Evolutionary conservation across 1,139 yeast species (phyloP), one percentile per base, ranked within the genome.

Genomic region (Yamadazyma kanchanaburiensis): DNA sequence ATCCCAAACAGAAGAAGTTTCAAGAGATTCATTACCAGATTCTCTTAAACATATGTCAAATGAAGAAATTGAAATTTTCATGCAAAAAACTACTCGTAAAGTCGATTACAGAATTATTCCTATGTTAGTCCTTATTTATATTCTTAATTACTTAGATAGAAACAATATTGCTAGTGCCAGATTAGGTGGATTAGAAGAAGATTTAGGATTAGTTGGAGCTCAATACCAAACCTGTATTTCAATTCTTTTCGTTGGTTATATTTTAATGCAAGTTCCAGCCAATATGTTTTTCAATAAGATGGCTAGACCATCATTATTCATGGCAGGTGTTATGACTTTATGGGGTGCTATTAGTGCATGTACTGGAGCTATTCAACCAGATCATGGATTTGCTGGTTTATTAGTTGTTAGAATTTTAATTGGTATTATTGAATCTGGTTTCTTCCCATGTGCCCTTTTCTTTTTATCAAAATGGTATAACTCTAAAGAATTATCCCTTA

Each of bases 141-240:
- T 76, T 33, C 55, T 77, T 35, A 70, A 76, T 38, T 74, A 65
- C 43, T 58, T 79, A 36, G 86, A 79, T 51, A 58, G 82, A 42
- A 73, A 75, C 39, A 76, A 75, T 45, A 74, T 78, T 42, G 81
- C 81, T 2, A 69, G 74, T 45, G 84, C 84, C 1, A 61, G 78
- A 40, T 61, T 77, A 16, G 80, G 76, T 33, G 80, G 80, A 4
- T 50, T 78, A 25, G 74, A 66, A 37, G 60, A 55, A 11, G 83
- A 77, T 39, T 51, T 77, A 32, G 58, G 64, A 2, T 59, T 79
- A 33, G 40, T 49, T 3, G 74, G 77, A 2, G 53, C 58, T 27
- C 71, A 77, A 46, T 77, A 73, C 49, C 76, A 76, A 48, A 72
- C 76, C 5, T 62, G 72, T 46, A 67, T 76, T 39, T 68, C 80